These are phyloP conservation scores for Fagopyrum esculentum DNA, from an alignment of 148 eudicot genomes.

Conservation along the genomic window DNA sequence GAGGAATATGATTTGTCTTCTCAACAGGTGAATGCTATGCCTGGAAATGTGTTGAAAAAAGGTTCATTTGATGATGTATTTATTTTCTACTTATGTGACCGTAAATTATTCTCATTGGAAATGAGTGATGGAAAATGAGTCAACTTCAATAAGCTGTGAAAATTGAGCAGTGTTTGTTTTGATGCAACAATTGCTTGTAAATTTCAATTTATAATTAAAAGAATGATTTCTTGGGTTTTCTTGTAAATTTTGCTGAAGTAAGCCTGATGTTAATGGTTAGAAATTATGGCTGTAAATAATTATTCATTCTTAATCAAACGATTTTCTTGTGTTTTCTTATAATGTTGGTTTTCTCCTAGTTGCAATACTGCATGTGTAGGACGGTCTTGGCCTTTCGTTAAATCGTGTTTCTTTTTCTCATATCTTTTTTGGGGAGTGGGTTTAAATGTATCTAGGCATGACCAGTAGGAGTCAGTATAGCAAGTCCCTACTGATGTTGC, in stretches of 20 bases:
- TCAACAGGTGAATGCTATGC: conserved; percentile 41
- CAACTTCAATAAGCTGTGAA: background rate
- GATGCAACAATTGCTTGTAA: background rate
- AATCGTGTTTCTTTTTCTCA: background rate
- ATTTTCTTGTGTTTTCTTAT: background rate
- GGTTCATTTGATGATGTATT: background rate
- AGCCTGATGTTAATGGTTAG: background rate
- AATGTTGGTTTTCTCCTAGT: background rate
- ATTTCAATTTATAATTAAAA: background rate
- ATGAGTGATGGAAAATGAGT: background rate
- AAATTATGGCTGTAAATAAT: background rate
- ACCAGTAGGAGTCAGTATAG: background rate
- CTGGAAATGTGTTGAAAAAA: background rate
- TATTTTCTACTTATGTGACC: background rate
- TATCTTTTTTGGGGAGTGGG: background rate
- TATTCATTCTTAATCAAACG: background rate
- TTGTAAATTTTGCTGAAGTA: background rate
- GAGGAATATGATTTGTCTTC: conserved; percentile 84
- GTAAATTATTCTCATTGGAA: background rate
- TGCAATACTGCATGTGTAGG: background rate
- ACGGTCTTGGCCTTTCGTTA: background rate
- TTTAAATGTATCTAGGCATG: background rate
- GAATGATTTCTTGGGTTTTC: background rate
- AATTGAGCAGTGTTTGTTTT: background rate
- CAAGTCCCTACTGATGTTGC: background rate